Base-by-base conservation (phyloP, 495 filamentous ascomycete species). In the Penicillium robsamsonii region DNA sequence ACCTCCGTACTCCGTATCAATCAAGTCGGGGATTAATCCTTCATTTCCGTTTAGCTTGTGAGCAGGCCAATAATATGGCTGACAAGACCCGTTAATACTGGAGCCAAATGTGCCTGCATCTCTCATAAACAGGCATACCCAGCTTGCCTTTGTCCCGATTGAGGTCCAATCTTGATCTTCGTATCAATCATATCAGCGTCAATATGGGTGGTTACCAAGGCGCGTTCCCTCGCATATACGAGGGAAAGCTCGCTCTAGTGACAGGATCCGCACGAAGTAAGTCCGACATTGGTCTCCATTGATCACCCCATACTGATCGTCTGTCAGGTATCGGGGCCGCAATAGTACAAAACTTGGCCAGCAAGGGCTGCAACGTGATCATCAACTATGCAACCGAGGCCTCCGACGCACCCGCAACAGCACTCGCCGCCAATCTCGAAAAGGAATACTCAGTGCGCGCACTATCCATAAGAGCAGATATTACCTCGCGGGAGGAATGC, bases 351-450 rank as follows among this genome's bases (percentile, higher is more conserved):
- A 46, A 49, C 31, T 2, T 59, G 0, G 57, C 51, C 25, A 44
- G 18, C 46, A 59, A 55, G 20, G 57, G 57, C 11, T 59, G 57
- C 40, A 40, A 50, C 18, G 40, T 59, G 10, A 17, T 59, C 3
- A 29, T 50, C 20, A 46, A 46, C 48, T 58, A 58, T 30, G 35
- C 49, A 22, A 38, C 56, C 9, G 42, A 46, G 4, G 45, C 24
- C 5, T 58, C 56, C 17, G 31, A 27, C 0, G 12, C 25, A 4
- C 27, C 42, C 6, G 42, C 56, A 5, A 10, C 4, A 33, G 42
- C 15, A 13, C 56, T 58, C 5, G 42, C 20, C 31, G 2, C 17
- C 1, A 20, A 44, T 1, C 33, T 60, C 13, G 13, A 15, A 10
- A 24, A 30, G 29, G 29, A 30, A 30, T 30, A 30, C 29, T 30